A percentile compares a stretch with the other conserved stretches of the same genome.
Evolutionary conservation across 352 stramenopile species (phyloP).

Genomic region (Pythium periplocum): DNA sequence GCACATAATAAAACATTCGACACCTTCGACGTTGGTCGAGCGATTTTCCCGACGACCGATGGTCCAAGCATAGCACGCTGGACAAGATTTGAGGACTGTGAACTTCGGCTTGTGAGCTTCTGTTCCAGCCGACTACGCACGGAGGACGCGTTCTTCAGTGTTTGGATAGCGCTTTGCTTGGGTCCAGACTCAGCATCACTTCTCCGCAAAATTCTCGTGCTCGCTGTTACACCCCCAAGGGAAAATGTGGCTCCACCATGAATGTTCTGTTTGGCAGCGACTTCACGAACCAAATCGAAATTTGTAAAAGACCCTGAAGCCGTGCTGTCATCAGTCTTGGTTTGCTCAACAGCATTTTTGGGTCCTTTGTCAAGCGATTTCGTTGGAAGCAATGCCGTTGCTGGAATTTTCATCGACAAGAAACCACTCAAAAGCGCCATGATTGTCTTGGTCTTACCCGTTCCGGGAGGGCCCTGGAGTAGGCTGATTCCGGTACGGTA

Average conservation of each 20-base stretch:
- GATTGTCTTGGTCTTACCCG: constrained; percentile 93
- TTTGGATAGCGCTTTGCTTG: constrained; percentile 58
- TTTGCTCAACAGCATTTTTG: background rate
- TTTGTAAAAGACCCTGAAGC: constrained; percentile 32
- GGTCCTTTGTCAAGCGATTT: constrained; percentile 1
- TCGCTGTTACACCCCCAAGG: constrained; percentile 38
- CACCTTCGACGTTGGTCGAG: constrained; percentile 23
- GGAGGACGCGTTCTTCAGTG: constrained; percentile 45
- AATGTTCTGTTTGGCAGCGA: constrained; percentile 14
- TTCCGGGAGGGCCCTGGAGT: constrained; percentile 94
- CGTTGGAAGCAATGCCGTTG: constrained; percentile 19
- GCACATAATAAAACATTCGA: constrained; percentile 84
- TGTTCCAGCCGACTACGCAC: constrained; percentile 61
- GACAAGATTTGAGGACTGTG: constrained; percentile 27
- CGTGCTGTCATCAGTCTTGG: background rate
- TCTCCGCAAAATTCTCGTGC: constrained; percentile 58
- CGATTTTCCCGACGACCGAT: constrained; percentile 10
- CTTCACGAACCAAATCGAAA: constrained; percentile 39
- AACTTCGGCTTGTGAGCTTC: constrained; percentile 36
- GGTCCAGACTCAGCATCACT: constrained; percentile 13
- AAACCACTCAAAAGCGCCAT: constrained; percentile 79
- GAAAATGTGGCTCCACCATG: constrained; percentile 36
- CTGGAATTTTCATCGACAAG: constrained; percentile 51
- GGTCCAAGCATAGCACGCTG: constrained; percentile 41
- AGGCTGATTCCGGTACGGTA: constrained; percentile 81